Percentiles rank a stretch among this genome's conserved stretches.
Evolutionary conservation across 345 rosid genomes (phyloP).

Genomic region (Capsella bursapastoris): DNA sequence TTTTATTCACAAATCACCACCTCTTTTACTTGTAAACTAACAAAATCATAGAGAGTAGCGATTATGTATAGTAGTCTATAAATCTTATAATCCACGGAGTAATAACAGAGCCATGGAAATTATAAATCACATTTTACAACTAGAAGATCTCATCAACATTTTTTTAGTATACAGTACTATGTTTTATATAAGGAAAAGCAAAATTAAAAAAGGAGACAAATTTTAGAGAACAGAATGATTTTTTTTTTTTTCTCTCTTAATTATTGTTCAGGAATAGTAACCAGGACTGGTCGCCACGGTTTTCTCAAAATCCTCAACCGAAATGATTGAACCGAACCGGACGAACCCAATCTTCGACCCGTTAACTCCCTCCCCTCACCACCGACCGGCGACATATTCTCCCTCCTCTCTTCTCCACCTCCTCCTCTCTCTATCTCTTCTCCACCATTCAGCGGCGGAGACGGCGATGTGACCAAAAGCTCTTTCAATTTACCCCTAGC

Average conservation of each 20-base stretch:
- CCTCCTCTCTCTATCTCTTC: not conserved
- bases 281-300: conserved; percentile 44
- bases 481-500: conserved; percentile 35
- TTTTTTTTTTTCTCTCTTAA: not conserved
- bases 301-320: conserved; percentile 42
- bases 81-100: not conserved
- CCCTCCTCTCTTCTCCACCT: conserved; percentile 28
- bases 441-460: conserved; percentile 30
- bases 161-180: not conserved
- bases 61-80: no score
- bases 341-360: conserved; percentile 19
- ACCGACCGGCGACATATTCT: not conserved
- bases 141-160: not conserved
- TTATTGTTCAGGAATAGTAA: conserved; percentile 45
- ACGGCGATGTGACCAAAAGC: conserved; percentile 40
- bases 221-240: not conserved
- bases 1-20: not conserved
- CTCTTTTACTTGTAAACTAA: not conserved
- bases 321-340: conserved; percentile 41
- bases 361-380: conserved; percentile 38
- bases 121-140: not conserved
- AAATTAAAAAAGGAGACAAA: not conserved
- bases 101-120: not conserved
- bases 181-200: not conserved
- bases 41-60: not conserved